Evolutionary conservation across 768 basidiomycete genomes (phyloP), one percentile per base, ranked within the genome.

Genomic region (button mushroom (Agaricus bisporus)): DNA sequence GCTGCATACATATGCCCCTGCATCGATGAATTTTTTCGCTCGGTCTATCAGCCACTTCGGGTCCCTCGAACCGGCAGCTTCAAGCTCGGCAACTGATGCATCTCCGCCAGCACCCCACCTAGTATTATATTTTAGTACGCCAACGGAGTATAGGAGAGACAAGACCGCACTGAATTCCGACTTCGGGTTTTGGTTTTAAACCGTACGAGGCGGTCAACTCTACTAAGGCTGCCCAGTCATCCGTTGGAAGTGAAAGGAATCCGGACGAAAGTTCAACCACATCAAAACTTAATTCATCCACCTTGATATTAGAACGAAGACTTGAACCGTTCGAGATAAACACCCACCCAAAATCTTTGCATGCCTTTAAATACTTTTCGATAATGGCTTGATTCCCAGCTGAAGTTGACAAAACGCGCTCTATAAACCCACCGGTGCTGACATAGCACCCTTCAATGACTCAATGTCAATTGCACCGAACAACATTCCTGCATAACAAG

Each of bases 91-190:
- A 32, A 70, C 51, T 32, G 66, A 62, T 7, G 72, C 72, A 52
- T 72, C 74, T 4, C 75, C 73, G 14, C 74, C 74, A 0, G 73
- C 74, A 18, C 76, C 75, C 67, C 71, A 72, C 51, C 61, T 64
- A 17, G 22, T 17, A 14, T 25, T 15, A 17, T 8, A 15, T 4
- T n/a, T 42, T 18, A 26, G 20, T 15, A n/a, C 10, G 9, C 32
- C 12, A 26, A n/a, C 18, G 38, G 26, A 2, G 1, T 8, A 41
- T 41, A 20, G 22, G 1, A 4, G 25, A 43, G 44, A 3, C 44
- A 29, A 45, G n/a, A 32, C 11, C 59, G 49, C 48, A 63, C 62
- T 73, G 75, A 18, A 76, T 73, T 2, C 73, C 73, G 14, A 77
- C 64, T 57, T 76, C 73, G 0, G 73, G 75, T 56, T 76, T 77